Conservation (phyloP, 768 basidiomycete species). For the Suillus subalutaceus region DNA sequence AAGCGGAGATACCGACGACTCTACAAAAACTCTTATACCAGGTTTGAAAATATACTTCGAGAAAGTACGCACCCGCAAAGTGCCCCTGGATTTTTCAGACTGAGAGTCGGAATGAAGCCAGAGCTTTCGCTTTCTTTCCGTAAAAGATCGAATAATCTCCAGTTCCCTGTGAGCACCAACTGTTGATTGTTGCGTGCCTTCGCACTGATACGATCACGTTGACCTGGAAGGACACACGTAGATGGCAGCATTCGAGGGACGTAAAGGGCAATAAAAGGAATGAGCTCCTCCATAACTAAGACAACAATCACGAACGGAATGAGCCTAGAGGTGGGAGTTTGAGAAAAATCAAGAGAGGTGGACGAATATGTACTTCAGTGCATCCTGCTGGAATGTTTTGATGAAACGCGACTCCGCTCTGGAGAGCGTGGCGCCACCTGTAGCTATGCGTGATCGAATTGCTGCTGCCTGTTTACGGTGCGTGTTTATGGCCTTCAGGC, state of each 20-base stretch:
- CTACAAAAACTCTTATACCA: constrained; percentile 19
- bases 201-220: constrained; percentile 64
- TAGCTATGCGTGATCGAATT: constrained; percentile 57
- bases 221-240: constrained; percentile 83
- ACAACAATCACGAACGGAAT: constrained; percentile 80
- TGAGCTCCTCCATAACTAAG: constrained; percentile 74
- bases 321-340: constrained; percentile 43
- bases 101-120: constrained; percentile 26
- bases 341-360: constrained; percentile 11
- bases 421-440: constrained; percentile 64
- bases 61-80: constrained; percentile 58
- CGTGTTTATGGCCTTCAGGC: constrained; percentile 69
- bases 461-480: constrained; percentile 56
- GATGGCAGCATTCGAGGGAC: constrained; percentile 85
- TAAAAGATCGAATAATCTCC: constrained; percentile 37
- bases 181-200: constrained; percentile 53
- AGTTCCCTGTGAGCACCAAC: constrained; percentile 40
- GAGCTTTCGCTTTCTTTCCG: constrained; percentile 36
- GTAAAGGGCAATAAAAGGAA: constrained; percentile 84
- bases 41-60: neutral
- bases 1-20: constrained; percentile 40
- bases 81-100: constrained; percentile 33
- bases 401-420: constrained; percentile 74
- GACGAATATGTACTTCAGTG: constrained; percentile 58
- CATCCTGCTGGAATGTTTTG: constrained; percentile 63